A percentile compares a stretch with the other conserved stretches of the same genome.
Evolutionary conservation across 805 yeast species (phyloP).

Genomic region (Citeromyces nyonsensis): DNA sequence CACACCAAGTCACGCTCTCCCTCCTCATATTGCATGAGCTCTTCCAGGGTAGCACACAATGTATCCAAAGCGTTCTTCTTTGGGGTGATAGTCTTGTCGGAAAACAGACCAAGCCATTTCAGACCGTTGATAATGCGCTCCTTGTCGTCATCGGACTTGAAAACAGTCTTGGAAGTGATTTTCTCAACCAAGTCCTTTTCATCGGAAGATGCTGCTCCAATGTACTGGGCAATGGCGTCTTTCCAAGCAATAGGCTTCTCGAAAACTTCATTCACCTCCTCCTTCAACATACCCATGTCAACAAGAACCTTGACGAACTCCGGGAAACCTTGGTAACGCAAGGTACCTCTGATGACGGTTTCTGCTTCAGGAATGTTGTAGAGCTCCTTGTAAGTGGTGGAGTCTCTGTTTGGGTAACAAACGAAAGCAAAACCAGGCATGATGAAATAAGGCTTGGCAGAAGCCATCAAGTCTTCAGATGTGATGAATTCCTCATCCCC

Average conservation of each 20-base stretch:
- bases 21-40: conserved; percentile 88
- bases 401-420: conserved; percentile 96
- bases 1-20: conserved; percentile 93
- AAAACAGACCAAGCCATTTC: conserved; percentile 88
- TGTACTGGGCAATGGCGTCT: conserved; percentile 61
- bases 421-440: conserved; percentile 94
- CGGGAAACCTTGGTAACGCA: conserved; percentile 97
- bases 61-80: conserved; percentile 94
- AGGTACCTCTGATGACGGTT: conserved; percentile 91
- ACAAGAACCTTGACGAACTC: conserved; percentile 92
- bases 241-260: conserved; percentile 61
- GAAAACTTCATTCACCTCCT: conserved; percentile 49
- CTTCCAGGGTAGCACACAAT: conserved; percentile 89
- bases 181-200: conserved; percentile 64
- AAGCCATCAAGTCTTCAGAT: conserved; percentile 86
- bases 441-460: conserved; percentile 90
- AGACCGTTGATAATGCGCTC: conserved; percentile 79
- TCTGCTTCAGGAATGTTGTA: conserved; percentile 95
- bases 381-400: conserved; percentile 83
- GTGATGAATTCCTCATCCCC: conserved; percentile 69
- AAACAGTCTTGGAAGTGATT: conserved; percentile 63
- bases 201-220: conserved; percentile 56
- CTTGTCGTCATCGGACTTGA: conserved; percentile 72
- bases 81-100: conserved; percentile 62
- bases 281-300: conserved; percentile 84